Evolutionary conservation across 768 basidiomycete genomes (phyloP), one percentile per base, ranked within the genome.

Genomic region (Trametes elegans): DNA sequence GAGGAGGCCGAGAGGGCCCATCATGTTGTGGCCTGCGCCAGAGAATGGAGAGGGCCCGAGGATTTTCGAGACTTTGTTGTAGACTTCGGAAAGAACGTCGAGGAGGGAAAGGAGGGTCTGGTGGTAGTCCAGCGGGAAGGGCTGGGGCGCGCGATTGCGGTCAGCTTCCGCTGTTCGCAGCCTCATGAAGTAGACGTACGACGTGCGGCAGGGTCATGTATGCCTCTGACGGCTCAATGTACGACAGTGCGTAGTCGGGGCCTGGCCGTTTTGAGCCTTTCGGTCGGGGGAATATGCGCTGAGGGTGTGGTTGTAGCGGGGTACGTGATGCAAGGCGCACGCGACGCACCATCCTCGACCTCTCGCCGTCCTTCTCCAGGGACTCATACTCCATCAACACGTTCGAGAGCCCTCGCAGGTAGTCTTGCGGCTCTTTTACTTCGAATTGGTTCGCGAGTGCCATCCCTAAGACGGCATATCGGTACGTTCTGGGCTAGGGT

Each of bases 41-140:
- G 85, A 77, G 64, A 91, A 86, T 0, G 87, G 85, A 0, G 90
- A 90, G 4, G 91, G 87, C 0, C 91, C 91, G 21, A 96, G 83
- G 47, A 92, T 81, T 64, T 84, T 84, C 8, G 81, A 81, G 35
- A 96, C 87, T 70, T 91, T 93, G 71, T 89, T 85, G 74, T 95
- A 96, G 27, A 91, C 83, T 65, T 93, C 91, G 16, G 90, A 89
- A 35, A 95, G 79, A 43, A 95, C 88, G 66, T 95, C 93, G 49
- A 93, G 84, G 24, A 93, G 83, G 29, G 93, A 91, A 49, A 93
- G 81, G 31, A 94, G 81, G 9, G 89, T 90, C 71, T 95, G 88
- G 61, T 90, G 87, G 66, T 96, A 95, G 70, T 95, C 93, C 50
- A 95, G 69, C 3, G 86, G 75, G 71, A 94, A 95, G n/a, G 93